Evolutionary conservation across 176 grass and related monocot genomes (phyloP).

Genomic region (Triticum urartu): DNA sequence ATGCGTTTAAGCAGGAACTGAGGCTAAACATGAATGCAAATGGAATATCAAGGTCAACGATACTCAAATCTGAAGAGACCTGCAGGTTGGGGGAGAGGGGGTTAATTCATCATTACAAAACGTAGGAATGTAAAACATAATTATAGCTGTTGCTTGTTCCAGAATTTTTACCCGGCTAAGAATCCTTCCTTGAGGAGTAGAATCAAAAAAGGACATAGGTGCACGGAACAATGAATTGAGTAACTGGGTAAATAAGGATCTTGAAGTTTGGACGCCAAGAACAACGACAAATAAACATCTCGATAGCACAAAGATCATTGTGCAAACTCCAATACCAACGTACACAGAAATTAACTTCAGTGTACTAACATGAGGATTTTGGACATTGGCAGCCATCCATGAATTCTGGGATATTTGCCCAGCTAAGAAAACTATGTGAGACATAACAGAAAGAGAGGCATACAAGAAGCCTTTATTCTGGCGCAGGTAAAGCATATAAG

Average conservation of each 20-base stretch:
- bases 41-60: conserved; percentile 88
- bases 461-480: conserved; percentile 82
- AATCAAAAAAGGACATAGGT: conserved; percentile 89
- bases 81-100: conserved; percentile 21
- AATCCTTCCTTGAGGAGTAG: conserved; percentile 84
- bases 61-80: conserved; percentile 86
- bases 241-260: conserved; percentile 79
- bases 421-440: conserved; percentile 53
- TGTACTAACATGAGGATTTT: conserved; percentile 61
- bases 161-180: conserved; percentile 74
- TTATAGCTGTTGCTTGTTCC: not conserved
- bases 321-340: conserved; percentile 56
- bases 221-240: conserved; percentile 67
- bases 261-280: conserved; percentile 79
- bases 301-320: conserved; percentile 57
- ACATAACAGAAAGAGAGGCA: conserved; percentile 37
- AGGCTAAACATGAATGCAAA: conserved; percentile 57
- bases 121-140: not conserved
- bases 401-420: conserved; percentile 92
- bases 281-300: conserved; percentile 51
- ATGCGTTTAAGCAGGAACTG: conserved; percentile 59
- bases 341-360: conserved; percentile 78
- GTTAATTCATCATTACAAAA: conserved; percentile 1
- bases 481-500: conserved; percentile 65
- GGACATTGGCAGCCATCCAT: conserved; percentile 90